Evolutionary conservation across 805 yeast species (phyloP), one percentile per base, ranked within the genome.

Genomic region (Kluyveromyces starmeri): DNA sequence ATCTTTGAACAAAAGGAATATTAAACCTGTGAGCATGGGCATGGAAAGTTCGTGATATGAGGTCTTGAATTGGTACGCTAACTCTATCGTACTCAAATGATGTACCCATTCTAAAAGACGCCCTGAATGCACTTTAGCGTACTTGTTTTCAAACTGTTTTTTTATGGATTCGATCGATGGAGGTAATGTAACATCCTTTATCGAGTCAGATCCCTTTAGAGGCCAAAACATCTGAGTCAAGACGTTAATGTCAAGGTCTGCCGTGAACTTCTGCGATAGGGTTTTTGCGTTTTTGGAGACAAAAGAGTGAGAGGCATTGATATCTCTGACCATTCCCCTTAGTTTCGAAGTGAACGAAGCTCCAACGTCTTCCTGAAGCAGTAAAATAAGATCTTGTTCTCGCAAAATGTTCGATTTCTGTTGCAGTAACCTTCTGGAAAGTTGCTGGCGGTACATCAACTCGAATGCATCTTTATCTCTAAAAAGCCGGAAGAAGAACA

Each of bases 401-500:
- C 80, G 58, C 39, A 83, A 89, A 30, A 67, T 60, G 4, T 53
- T 57, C 2, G 72, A 63, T 61, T 57, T 49, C 43, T 66, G 65
- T 37, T 73, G 68, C 24, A 79, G 51, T 27, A 86, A 65, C 41
- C 96, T 67, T 55, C 80, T 84, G 1, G 95, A 95, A 38, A 88
- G 65, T 59, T 83, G 95, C 35, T 78, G 82, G 47, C 85, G 85
- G 56, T 84, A 86, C 41, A 81, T 77, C 27, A 73, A 79, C 51
- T 85, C 95, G 59, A 86, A 88, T 17, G 82, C 62, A 58, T 86
- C 96, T 50, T 85, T 88, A 46, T 88, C 95, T 39, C 73, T 68
- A 29, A 86, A 66, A 49, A 73, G 77, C 37, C 78, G 64, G 48
- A 86, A 75, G 20, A 88, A 68, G 15, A 67, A 58, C 9, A 83